Evolutionary conservation across 148 eudicot species (phyloP).

Genomic region (Fallopia convolvulus): DNA sequence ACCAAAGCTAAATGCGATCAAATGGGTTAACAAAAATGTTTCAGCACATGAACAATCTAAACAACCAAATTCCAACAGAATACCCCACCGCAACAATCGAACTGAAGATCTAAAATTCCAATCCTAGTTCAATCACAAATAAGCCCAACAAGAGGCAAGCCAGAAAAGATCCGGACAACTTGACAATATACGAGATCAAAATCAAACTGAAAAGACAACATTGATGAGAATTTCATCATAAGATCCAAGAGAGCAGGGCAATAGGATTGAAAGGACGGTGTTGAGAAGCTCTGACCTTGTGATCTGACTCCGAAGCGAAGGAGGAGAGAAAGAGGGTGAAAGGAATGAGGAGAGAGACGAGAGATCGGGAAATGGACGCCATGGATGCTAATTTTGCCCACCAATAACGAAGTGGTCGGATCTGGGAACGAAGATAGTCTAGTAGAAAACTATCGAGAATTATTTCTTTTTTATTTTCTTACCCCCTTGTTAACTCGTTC

Average conservation of each 20-base stretch:
- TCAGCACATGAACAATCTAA: no score
- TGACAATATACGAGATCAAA: no score
- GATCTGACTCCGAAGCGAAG: not conserved
- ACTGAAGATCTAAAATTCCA: no score
- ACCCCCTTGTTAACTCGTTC: no score
- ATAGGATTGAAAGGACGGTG: not conserved
- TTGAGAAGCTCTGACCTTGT: not conserved
- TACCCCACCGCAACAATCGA: no score
- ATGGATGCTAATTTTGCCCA: constrained; percentile 1
- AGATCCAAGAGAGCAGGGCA: not conserved
- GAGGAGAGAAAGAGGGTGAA: not conserved
- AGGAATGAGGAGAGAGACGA: not conserved
- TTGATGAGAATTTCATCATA: not conserved
- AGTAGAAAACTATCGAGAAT: not conserved
- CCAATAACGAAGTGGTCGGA: not conserved
- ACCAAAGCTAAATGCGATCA: not conserved
- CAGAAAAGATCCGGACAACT: not conserved
- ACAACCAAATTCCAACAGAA: no score
- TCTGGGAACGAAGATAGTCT: not conserved
- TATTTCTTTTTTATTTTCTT: not conserved
- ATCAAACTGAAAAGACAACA: not conserved
- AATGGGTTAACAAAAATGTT: not conserved
- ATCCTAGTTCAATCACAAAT: not conserved
- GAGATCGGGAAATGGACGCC: constrained; percentile 1
- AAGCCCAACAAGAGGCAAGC: not conserved